A percentile compares a stretch with the other conserved stretches of the same genome.
Conservation (phyloP, 306 rosid species). For the Leucaena leucocephala region DNA sequence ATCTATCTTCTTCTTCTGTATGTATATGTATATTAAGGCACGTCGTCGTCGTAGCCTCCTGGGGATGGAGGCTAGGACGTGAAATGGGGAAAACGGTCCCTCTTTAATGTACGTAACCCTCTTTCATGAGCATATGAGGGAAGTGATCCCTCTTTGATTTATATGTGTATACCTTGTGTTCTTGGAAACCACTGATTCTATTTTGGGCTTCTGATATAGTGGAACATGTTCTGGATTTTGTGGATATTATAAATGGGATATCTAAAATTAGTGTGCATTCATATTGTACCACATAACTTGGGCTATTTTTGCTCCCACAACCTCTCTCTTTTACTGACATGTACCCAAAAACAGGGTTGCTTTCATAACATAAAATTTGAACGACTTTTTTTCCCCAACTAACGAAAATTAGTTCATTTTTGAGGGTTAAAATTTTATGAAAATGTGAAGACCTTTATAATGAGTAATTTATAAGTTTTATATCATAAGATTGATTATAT, state of each 20-base stretch:
- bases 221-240: conserved; percentile 16
- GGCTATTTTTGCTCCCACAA: conserved; percentile 19
- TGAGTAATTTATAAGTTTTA: too few species aligned
- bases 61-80: background rate
- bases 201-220: conserved; percentile 28
- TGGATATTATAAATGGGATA: conserved; percentile 7
- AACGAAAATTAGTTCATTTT: background rate
- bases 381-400: background rate
- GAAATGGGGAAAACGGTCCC: background rate
- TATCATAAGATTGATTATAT: too few species aligned
- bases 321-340: background rate
- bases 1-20: background rate
- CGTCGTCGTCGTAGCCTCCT: background rate
- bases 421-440: background rate
- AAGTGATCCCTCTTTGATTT: conserved; percentile 11
- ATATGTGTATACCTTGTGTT: conserved; percentile 24
- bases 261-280: conserved; percentile 8
- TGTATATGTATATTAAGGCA: background rate
- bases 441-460: too few species aligned
- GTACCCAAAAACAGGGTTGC: conserved; percentile 23
- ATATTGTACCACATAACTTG: conserved; percentile 26
- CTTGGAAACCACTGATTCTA: conserved; percentile 35
- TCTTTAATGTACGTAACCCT: conserved; percentile 2
- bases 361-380: background rate
- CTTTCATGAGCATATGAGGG: conserved; percentile 11